phyloP scores from a whole-genome alignment of 2,329 filamentous ascomycete species.

The Sclerotinia trifoliorum region DNA sequence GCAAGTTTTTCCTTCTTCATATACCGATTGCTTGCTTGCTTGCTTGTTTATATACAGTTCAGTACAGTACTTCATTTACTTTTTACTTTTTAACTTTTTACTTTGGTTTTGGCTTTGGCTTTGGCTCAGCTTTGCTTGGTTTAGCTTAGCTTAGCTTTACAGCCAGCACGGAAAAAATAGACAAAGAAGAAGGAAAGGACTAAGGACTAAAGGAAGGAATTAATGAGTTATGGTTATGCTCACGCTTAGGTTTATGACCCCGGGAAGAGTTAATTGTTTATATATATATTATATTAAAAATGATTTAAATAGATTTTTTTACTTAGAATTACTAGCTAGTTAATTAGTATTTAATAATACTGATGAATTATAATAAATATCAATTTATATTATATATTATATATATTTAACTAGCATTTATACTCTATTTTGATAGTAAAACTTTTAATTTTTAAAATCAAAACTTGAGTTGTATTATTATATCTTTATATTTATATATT shows the following conservation, averaged over 20 bases:
- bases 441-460: too few species aligned
- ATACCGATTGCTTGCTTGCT: background rate
- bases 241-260: too few species aligned
- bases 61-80: background rate
- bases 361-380: background rate
- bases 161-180: background rate
- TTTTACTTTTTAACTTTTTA: background rate
- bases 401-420: too few species aligned
- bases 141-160: background rate
- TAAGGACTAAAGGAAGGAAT: background rate
- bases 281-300: background rate
- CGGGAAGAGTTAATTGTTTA: background rate
- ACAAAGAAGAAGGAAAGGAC: background rate
- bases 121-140: background rate
- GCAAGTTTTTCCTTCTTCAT: background rate
- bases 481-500: too few species aligned
- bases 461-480: too few species aligned
- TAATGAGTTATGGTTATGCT: background rate
- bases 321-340: background rate
- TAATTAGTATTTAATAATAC: background rate
- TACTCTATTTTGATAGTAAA: too few species aligned
- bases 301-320: background rate
- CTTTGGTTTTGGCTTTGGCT: background rate
- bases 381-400: too few species aligned
- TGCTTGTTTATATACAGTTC: background rate